Base-by-base conservation (phyloP, 495 filamentous ascomycete genomes). In the Pyronema domesticum region DNA sequence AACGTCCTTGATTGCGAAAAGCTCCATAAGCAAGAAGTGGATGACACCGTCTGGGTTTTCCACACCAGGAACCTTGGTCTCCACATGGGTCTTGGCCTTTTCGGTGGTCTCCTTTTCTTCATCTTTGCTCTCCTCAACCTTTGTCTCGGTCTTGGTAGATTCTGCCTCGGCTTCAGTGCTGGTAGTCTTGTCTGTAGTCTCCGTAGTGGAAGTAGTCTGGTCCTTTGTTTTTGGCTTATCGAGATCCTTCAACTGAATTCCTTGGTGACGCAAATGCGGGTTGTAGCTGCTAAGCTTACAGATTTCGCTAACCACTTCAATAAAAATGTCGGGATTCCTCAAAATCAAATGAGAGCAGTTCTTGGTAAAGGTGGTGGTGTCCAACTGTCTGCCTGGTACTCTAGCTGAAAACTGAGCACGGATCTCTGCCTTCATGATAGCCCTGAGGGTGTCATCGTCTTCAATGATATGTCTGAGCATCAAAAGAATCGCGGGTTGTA, bases 41-140 rank as follows among this genome's bases (percentile, higher is more conserved):
- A 96, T 82, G 11, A 99, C 93, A 6, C 91, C 91, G 68, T 95
- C 93, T 0, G 93, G 86, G 56, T 89, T 83, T 66, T 95, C 89
- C 3, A 96, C 79, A 19, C 89, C 74, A 30, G 93, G 93, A 3
- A 83, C 71, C 65, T 94, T 95, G 46, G 78, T 59, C 57, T 95
- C 88, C 5, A 68, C 57, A 15, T 72, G 69, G 15, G 71, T 58
- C 63, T 83, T 85, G 13, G 75, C 69, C 59, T 78, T 82, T 51
- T 81, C 79, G 53, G 73, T 67, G 6, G 69, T 60, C 57, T 78
- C 75, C 13, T 13, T 36, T 3, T 62, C 51, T 47, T 57, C 46
- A 1, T 46, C 35, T 18, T 56, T 53, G 1, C 45, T 49, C 13
- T 65, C 63, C 3, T 59, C 49, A 23, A 14, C 7, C 14, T 15